Base-by-base conservation (phyloP, 2,329 filamentous ascomycete species). In the Xylaria hypoxylon region DNA sequence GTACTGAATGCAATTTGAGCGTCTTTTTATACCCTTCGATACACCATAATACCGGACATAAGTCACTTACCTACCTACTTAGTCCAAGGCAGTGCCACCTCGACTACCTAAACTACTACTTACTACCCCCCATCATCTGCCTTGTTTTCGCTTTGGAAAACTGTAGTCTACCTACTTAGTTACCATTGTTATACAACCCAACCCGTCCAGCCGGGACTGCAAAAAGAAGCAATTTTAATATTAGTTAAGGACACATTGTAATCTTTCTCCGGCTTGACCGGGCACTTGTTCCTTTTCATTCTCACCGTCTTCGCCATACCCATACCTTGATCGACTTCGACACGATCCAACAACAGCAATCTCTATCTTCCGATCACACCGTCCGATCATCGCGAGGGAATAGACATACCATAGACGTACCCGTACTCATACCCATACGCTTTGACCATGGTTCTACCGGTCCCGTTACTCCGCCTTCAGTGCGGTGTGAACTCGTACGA, bases 401-500 rank as follows among this genome's bases (percentile, higher is more conserved):
- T 15, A n/a, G 24, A 33, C 11, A 26, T 7, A 31, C 4, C 35
- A 60, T 24, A 19, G 24, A 24, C 17, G 7, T 22, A 33, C 33
- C 24, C n/a, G n/a, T n/a, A n/a, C n/a, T n/a, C n/a, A 24, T 56
- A 17, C 28, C 26, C 22, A 17, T 55, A 22, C 15, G 35, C 42
- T 17, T 69, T 50, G 22, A 71, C 26, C 56, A 76, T 76, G 71
- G 74, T 76, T 59, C 62, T 94, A 86, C 91, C 92, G 77, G 88
- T 96, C 68, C 94, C 95, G 75, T 83, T 98, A 59, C 86, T 97
- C 78, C 89, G 93, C 73, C 89, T 98, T 71, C 90, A 92, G 79
- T 94, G 92, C 83, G 96, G 95, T 77, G 93, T 97, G 77, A 98
- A 98, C 81, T 97, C 94, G 80, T 99, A 99, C 79, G 96, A 97